Base-by-base conservation (phyloP, 176 grass and related monocot species). In the Calamus simplicifolius region DNA sequence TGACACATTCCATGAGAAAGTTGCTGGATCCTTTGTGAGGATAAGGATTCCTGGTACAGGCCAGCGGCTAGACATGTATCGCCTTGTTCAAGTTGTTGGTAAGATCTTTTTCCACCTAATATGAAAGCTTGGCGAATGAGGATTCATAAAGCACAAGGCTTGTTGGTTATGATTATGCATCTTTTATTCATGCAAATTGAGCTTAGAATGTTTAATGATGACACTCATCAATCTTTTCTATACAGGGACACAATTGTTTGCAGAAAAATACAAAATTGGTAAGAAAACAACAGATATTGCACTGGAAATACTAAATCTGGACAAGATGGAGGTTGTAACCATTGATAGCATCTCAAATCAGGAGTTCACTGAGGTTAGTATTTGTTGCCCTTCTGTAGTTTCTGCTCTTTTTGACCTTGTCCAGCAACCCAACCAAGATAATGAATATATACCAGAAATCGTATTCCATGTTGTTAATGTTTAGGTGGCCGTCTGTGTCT, bases 1-100 rank as follows among this genome's bases (percentile, higher is more conserved):
- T 70, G 76, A 68, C 62, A 35, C 72, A 67, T 93, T 93, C 54
- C 71, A 67, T 27, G 82, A 85, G 43, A 99, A 99, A 53, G 79
- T 99, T 76, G 56, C 84, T 56, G 94, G 88, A 66, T 57, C 85
- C 65, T 99, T 99, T 84, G 94, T 93, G 61, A 85, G 94, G 70
- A 99, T 99, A 77, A 71, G 82, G 73, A 89, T 89, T 67, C 52
- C 76, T 67, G 77, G 77, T 71, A 67, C 81, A 58, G 85, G 81
- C 67, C 85, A 99, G 66, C 92, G 89, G 75, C 69, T 89, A 83
- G 94, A 99, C 61, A 99, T 99, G 85, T 99, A 99, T 74, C 84
- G 94, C 26, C 74, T 99, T 48, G 94, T 99, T 53, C 85, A 89
- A 93, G 76, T 99, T 73, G 51, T 93, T 76, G 94, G 94, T 99